phyloP scores from a whole-genome alignment of 306 rosid genomes.

The Canavalia ensiformis region DNA sequence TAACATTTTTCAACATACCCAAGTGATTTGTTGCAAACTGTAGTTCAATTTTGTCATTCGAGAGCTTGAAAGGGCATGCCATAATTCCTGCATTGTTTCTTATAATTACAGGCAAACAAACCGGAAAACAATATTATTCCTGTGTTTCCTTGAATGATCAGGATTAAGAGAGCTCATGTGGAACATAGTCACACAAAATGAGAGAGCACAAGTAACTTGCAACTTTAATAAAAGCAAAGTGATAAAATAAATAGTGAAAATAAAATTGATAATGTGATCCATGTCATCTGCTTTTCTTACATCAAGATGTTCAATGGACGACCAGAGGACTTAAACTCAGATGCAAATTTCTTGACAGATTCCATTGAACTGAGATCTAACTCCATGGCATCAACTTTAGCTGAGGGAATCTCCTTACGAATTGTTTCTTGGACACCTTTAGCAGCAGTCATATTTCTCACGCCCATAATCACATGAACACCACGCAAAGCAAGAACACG shows the following conservation, averaged over 20 bases:
- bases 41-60: constrained; percentile 82
- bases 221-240: constrained; percentile 8
- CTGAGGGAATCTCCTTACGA: constrained; percentile 72
- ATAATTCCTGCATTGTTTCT: constrained; percentile 97
- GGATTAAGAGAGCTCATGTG: constrained; percentile 32
- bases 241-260: constrained; percentile 12
- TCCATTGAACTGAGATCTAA: constrained; percentile 82
- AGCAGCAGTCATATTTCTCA: constrained; percentile 73
- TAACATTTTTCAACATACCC: constrained; percentile 55
- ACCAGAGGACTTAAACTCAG: constrained; percentile 67
- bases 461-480: constrained; percentile 86
- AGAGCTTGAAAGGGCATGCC: constrained; percentile 84
- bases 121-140: constrained; percentile 45
- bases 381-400: constrained; percentile 87
- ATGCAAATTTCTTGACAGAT: constrained; percentile 84
- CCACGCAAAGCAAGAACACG: constrained; percentile 93
- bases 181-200: background rate
- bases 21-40: constrained; percentile 93
- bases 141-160: constrained; percentile 32
- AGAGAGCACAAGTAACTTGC: background rate
- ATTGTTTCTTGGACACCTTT: constrained; percentile 68
- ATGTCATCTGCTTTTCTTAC: constrained; percentile 62
- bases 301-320: constrained; percentile 82
- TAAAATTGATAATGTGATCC: constrained; percentile 9
- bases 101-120: constrained; percentile 52